Percentiles rank a stretch among this genome's conserved stretches.
Conservation (phyloP, 2,329 filamentous ascomycete species). For the Aspergillus proliferans region DNA sequence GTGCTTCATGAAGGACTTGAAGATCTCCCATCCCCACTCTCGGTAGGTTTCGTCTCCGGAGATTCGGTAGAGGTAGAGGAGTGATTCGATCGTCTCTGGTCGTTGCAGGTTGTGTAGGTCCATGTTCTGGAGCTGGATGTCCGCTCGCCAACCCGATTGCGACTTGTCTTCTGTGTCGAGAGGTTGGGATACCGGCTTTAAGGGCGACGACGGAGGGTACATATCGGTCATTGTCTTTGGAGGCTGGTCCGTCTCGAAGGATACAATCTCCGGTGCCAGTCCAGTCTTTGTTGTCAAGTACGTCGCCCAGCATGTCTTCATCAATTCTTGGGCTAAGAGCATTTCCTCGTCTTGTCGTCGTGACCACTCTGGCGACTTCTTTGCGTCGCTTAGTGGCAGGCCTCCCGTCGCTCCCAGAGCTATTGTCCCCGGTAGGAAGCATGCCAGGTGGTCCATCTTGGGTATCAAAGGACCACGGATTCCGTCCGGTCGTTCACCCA, state of each 20-base stretch:
- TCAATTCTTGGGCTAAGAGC: conserved; percentile 77
- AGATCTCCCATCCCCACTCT: conserved; percentile 99
- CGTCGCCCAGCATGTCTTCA: conserved; percentile 97
- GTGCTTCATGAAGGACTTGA: conserved; percentile 80
- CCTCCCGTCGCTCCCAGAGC: conserved; percentile 81
- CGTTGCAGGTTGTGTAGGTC: conserved; percentile 91
- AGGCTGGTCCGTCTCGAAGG: conserved; percentile 71
- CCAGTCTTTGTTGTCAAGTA: conserved; percentile 86
- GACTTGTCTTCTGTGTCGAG: conserved; percentile 24
- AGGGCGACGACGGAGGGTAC: conserved; percentile 28
- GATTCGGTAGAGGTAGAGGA: conserved; percentile 99
- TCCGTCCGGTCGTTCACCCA: conserved; percentile 77
- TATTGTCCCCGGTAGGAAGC: conserved; percentile 95
- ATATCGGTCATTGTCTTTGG: conserved; percentile 47
- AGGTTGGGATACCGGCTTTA: conserved; percentile 29
- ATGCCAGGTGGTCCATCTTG: conserved; percentile 98
- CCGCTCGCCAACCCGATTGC: conserved; percentile 58
- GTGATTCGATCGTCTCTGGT: conserved; percentile 90
- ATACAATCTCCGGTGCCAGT: conserved; percentile 88
- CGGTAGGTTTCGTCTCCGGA: conserved; percentile 84
- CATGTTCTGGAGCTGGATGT: conserved; percentile 72
- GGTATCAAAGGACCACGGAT: conserved; percentile 61
- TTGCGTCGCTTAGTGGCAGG: conserved; percentile 66
- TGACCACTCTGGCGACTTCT: conserved; percentile 65
- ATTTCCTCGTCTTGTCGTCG: conserved; percentile 80